Percentiles rank a stretch among this genome's conserved stretches.
phyloP scores from a whole-genome alignment of 73 alveolate species.

The Breviolum minutum region DNA sequence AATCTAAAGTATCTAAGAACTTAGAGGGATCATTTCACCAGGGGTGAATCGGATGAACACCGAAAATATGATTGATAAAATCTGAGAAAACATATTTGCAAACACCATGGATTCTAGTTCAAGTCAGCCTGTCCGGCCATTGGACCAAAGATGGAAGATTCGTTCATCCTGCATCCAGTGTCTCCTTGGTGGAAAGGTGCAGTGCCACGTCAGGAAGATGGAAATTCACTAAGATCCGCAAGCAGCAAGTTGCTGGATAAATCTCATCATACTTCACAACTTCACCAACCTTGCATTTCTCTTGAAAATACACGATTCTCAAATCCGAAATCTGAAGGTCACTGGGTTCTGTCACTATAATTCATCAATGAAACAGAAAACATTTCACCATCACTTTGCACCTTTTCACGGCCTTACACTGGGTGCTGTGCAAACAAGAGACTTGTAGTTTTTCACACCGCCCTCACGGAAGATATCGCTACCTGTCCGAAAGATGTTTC shows the following conservation, averaged over 20 bases:
- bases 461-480: slow-evolving; percentile 45
- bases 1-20: not conserved
- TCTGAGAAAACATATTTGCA: too few relatives aligned
- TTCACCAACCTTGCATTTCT: too few relatives aligned
- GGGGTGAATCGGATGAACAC: not conserved
- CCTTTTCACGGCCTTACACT: not conserved
- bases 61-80: not conserved
- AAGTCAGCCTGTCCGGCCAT: slow-evolving; percentile 74
- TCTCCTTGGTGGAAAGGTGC: not conserved
- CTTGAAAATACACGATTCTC: too few relatives aligned
- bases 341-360: not conserved
- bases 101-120: not conserved
- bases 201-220: too few relatives aligned
- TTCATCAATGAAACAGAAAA: not conserved
- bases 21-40: not conserved
- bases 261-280: too few relatives aligned
- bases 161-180: slow-evolving; percentile 85
- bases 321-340: not conserved
- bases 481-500: not conserved
- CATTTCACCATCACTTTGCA: too few relatives aligned
- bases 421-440: not conserved
- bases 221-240: too few relatives aligned
- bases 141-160: slow-evolving; percentile 88
- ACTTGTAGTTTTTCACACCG: slow-evolving; percentile 47
- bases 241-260: too few relatives aligned